phyloP scores from a whole-genome alignment of 106 monocot genomes.

The Apostasia ramifera region DNA sequence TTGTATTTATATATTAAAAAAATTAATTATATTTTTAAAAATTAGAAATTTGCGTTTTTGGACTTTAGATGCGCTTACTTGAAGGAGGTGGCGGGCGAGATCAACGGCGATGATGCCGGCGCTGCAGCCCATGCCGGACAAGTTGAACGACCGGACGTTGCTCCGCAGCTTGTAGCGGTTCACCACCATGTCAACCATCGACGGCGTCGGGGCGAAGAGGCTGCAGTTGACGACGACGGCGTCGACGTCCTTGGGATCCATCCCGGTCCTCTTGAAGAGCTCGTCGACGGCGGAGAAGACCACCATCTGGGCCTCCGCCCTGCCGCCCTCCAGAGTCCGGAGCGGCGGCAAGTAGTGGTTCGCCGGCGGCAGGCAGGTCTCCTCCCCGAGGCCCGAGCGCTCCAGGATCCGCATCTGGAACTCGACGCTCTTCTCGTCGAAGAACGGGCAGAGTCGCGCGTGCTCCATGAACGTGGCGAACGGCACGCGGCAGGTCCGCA shows the following conservation, averaged over 20 bases:
- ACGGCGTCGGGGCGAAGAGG: conserved; percentile 43
- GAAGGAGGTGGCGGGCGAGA: conserved; percentile 32
- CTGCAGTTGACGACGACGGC: conserved; percentile 52
- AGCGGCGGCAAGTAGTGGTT: conserved; percentile 23
- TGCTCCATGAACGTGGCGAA: conserved; percentile 60
- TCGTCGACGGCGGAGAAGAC: conserved; percentile 33
- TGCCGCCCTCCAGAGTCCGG: conserved; percentile 14
- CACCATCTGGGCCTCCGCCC: conserved; percentile 36
- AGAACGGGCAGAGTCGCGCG: conserved; percentile 15
- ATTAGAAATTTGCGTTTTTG: no score
- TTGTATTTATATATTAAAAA: no score
- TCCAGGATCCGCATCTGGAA: conserved; percentile 42
- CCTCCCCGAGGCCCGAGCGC: conserved; percentile 27
- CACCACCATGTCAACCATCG: conserved; percentile 32
- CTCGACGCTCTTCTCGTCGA: conserved; percentile 18
- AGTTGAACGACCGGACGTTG: conserved; percentile 25
- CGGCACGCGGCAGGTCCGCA: conserved; percentile 35
- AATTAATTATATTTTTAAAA: no score
- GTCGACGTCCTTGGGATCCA: conserved; percentile 31
- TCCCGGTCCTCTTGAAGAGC: conserved; percentile 24
- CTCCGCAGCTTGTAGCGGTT: conserved; percentile 38
- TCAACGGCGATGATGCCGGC: conserved; percentile 47
- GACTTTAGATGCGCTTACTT: neutral
- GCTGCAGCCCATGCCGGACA: conserved; percentile 58
- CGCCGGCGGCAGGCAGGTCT: conserved; percentile 27